phyloP scores from a whole-genome alignment of 2,329 filamentous ascomycete genomes.

The Macrophomina pseudophaseolina region DNA sequence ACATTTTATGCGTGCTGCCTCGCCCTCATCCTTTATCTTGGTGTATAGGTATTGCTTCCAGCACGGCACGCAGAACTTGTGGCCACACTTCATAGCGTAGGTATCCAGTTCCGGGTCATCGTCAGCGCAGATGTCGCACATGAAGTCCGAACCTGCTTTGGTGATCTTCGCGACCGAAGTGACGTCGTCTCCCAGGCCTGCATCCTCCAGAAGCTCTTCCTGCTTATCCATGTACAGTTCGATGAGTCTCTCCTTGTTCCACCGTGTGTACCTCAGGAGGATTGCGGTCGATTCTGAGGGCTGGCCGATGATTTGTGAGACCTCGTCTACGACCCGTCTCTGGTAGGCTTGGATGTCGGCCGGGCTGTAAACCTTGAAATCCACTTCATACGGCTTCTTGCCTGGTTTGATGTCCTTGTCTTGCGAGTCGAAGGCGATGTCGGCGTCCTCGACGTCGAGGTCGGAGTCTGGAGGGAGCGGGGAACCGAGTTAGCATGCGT shows the following conservation, averaged over 20 bases:
- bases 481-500: slow-evolving; percentile 29
- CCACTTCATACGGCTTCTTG: slow-evolving; percentile 79
- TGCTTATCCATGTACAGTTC: slow-evolving; percentile 95
- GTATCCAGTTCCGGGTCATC: slow-evolving; percentile 77
- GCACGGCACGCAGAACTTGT: slow-evolving; percentile 91
- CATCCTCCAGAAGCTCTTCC: slow-evolving; percentile 78
- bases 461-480: slow-evolving; percentile 50
- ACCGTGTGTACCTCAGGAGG: slow-evolving; percentile 83
- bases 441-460: slow-evolving; percentile 63
- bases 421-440: slow-evolving; percentile 65
- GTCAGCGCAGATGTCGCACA: slow-evolving; percentile 96
- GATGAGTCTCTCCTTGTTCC: slow-evolving; percentile 95
- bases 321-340: slow-evolving; percentile 83
- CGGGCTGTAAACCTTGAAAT: slow-evolving; percentile 81
- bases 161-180: slow-evolving; percentile 68
- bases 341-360: slow-evolving; percentile 84
- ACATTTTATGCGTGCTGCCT: slow-evolving; percentile 93
- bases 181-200: slow-evolving; percentile 70
- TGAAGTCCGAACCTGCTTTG: slow-evolving; percentile 70
- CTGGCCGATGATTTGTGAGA: slow-evolving; percentile 88
- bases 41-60: slow-evolving; percentile 89
- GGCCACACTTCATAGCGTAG: slow-evolving; percentile 93
- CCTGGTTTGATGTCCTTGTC: slow-evolving; percentile 75
- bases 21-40: slow-evolving; percentile 94
- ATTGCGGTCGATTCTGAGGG: slow-evolving; percentile 90